Conservation (phyloP, 2,329 filamentous ascomycete genomes). For the Pestalotiopsis fici region DNA sequence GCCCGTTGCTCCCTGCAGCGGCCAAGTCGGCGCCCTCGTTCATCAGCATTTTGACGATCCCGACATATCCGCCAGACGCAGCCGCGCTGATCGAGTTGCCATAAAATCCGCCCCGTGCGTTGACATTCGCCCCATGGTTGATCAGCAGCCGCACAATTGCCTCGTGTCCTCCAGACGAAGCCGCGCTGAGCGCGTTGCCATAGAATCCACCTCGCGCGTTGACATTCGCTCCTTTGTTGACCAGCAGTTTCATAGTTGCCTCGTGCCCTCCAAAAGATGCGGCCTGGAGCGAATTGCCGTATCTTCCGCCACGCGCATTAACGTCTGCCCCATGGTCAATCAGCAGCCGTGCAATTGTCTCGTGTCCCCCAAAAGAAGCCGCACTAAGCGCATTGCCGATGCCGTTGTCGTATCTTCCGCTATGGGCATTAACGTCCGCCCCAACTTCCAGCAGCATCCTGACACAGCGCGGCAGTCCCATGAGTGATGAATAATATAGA, state of each 20-base stretch:
- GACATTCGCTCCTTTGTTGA: constrained; percentile 14
- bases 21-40: too few relatives aligned
- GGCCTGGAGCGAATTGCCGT: constrained; percentile 20
- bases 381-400: constrained; percentile 16
- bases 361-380: constrained; percentile 12
- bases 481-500: constrained; percentile 18
- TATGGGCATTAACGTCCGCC: constrained; percentile 12
- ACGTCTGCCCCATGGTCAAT: not conserved
- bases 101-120: constrained; percentile 1
- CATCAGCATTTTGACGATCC: constrained; percentile 12
- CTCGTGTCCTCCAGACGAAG: constrained; percentile 8
- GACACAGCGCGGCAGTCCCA: constrained; percentile 15
- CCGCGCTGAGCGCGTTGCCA: constrained; percentile 10
- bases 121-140: too few relatives aligned
- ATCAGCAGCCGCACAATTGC: constrained; percentile 11
- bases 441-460: constrained; percentile 20
- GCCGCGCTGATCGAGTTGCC: constrained; percentile 10
- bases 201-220: constrained; percentile 3
- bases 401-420: too few relatives aligned
- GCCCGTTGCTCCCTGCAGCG: too few relatives aligned
- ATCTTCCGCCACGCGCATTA: constrained; percentile 8
- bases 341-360: not conserved
- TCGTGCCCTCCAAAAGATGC: constrained; percentile 7
- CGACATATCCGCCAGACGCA: constrained; percentile 4
- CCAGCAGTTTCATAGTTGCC: too few relatives aligned